Evolutionary conservation across 768 basidiomycete genomes (phyloP), one percentile per base, ranked within the genome.

Genomic region (Pleurotus sapidus): DNA sequence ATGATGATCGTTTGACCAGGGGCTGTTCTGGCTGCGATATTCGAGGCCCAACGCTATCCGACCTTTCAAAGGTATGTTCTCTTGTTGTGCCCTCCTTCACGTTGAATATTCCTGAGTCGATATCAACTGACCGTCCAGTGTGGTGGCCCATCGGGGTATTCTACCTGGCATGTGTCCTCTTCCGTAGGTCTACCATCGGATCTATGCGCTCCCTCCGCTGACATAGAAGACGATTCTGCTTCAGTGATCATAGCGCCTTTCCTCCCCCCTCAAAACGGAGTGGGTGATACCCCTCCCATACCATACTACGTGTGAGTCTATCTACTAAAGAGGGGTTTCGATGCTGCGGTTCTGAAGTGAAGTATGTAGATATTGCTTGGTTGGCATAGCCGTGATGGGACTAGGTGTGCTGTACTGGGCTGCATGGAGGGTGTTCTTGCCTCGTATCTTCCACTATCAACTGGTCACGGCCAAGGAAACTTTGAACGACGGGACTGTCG

Each of bases 261-360:
- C 72, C 51, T 86, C 6, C 76, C 61, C n/a, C 84, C 84, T 3
- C 71, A 80, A 0, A 80, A 81, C 59, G 73, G 76, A 12, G 74
- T 81, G 1, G 84, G 84, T 11, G 83, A 86, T 60, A 84, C 84
- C 0, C 83, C 83, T 11, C 81, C 84, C 12, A 63, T 86, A 38
- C 82, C 84, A 2, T 84, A 85, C 58, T 85, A 84, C 64, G 62
- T 84, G 76, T 78, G 57, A 12, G 63, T 38, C 49, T 50, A 1
- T 8, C 39, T 40, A n/a, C n/a, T 20, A 20, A 20, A 20, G 20
- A 20, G 20, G 20, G 1, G 1, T 20, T 20, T 20, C 3, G 20
- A 20, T 3, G 20, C 20, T 20, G 20, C 3, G 20, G 20, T 20
- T 20, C 20, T 20, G 20, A 20, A 20, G 1, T 20, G 20, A 2